A percentile compares a stretch with the other conserved stretches of the same genome.
Conservation (phyloP, 2,329 filamentous ascomycete genomes). For the Venturiaceae sp. region DNA sequence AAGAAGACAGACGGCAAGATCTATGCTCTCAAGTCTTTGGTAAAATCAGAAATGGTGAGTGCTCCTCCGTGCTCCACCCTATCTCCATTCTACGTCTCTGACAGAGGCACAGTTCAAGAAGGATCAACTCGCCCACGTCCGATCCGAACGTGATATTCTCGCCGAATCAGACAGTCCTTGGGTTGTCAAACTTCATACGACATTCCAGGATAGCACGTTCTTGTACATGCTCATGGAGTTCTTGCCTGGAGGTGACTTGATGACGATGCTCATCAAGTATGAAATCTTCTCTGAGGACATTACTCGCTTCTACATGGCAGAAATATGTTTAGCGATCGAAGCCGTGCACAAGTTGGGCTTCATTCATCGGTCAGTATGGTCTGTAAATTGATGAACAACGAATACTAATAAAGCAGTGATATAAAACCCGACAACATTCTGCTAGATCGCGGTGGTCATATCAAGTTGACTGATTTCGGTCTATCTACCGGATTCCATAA, state of each 20-base stretch:
- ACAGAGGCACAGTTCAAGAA: slow-evolving; percentile 85
- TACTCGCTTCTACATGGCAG: slow-evolving; percentile 97
- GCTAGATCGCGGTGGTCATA: slow-evolving; percentile 87
- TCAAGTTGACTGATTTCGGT: slow-evolving; percentile 97
- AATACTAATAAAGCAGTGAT: slow-evolving; percentile 49
- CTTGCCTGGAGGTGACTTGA: slow-evolving; percentile 91
- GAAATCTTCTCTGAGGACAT: slow-evolving; percentile 99
- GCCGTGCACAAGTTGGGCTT: slow-evolving; percentile 97
- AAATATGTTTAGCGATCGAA: slow-evolving; percentile 96
- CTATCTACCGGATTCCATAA: slow-evolving; percentile 97
- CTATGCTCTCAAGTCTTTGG: slow-evolving; percentile 94
- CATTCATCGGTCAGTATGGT: slow-evolving; percentile 76
- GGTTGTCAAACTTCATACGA: slow-evolving; percentile 97
- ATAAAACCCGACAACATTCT: slow-evolving; percentile 99
- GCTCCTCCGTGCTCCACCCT: too few species aligned
- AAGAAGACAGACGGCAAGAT: slow-evolving; percentile 95
- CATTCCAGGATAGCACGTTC: slow-evolving; percentile 93
- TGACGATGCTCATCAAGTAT: slow-evolving; percentile 99
- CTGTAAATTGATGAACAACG: neutral
- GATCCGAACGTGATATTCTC: slow-evolving; percentile 93
- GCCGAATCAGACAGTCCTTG: slow-evolving; percentile 99
- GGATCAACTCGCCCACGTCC: slow-evolving; percentile 93
- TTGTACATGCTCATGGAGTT: slow-evolving; percentile 99
- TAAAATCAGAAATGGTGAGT: slow-evolving; percentile 87
- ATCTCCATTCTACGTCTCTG: too few species aligned